These are phyloP conservation scores for Monosporozyma servazzii DNA, from an alignment of 805 yeast species.

Conservation along the genomic window DNA sequence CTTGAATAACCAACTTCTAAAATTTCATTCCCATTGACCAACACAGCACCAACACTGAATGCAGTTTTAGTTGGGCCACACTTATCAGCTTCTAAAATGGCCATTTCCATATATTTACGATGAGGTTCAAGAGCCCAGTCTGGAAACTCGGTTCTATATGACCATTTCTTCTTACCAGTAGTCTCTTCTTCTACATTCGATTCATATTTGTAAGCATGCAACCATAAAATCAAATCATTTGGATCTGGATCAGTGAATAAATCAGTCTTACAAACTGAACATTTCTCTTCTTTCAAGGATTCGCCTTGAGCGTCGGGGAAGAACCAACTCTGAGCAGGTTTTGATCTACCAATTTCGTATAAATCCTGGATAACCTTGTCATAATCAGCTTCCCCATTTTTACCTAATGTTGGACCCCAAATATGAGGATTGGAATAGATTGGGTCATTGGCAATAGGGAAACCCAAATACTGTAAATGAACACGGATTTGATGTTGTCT, in stretches of 20 bases:
- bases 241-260: slow-evolving; percentile 83
- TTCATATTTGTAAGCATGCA: slow-evolving; percentile 78
- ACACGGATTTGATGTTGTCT: slow-evolving; percentile 93
- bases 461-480: slow-evolving; percentile 78
- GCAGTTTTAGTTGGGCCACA: slow-evolving; percentile 81
- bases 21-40: slow-evolving; percentile 54
- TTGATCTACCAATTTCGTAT: slow-evolving; percentile 60
- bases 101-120: slow-evolving; percentile 56
- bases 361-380: slow-evolving; percentile 40
- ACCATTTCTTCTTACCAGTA: slow-evolving; percentile 42
- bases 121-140: slow-evolving; percentile 68
- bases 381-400: slow-evolving; percentile 43
- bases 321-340: slow-evolving; percentile 61
- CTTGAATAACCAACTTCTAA: slow-evolving; percentile 79
- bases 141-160: slow-evolving; percentile 65
- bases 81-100: slow-evolving; percentile 67
- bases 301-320: slow-evolving; percentile 57
- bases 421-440: slow-evolving; percentile 68
- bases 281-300: slow-evolving; percentile 45
- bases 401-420: slow-evolving; percentile 76
- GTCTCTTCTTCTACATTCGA: slow-evolving; percentile 33
- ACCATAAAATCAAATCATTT: slow-evolving; percentile 76
- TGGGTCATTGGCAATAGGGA: slow-evolving; percentile 89
- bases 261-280: slow-evolving; percentile 59
- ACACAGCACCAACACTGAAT: slow-evolving; percentile 84